Conservation (phyloP, 192 early-diverging fungal genomes). For the Coemansia sp. region DNA sequence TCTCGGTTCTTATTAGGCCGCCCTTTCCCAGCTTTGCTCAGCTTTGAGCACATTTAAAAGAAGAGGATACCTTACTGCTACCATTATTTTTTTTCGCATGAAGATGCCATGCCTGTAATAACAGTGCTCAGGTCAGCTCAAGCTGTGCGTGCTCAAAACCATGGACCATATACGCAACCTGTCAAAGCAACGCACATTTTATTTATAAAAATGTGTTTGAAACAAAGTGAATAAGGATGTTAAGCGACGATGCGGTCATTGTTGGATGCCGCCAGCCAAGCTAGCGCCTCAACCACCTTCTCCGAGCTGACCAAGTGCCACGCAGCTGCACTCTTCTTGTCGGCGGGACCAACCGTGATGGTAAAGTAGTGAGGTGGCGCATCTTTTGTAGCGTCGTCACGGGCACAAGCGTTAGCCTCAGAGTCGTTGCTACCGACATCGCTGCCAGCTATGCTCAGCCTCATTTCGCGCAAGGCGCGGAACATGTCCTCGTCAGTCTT, state of each 20-base stretch:
- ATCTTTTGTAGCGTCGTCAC: slow-evolving; percentile 4
- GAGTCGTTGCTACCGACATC: neutral
- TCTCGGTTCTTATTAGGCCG: no score
- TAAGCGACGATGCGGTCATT: neutral
- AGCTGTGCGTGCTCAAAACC: no score
- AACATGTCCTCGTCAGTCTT: slow-evolving; percentile 99
- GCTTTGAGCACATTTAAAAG: no score
- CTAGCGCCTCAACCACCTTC: slow-evolving; percentile 33
- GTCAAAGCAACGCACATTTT: no score
- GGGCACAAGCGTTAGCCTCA: neutral
- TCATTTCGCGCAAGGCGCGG: slow-evolving; percentile 59
- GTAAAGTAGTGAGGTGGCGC: slow-evolving; percentile 64
- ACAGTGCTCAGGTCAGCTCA: no score
- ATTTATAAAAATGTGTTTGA: no score
- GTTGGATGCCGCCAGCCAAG: slow-evolving; percentile 16
- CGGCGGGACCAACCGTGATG: slow-evolving; percentile 78
- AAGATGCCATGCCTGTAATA: no score
- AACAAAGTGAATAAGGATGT: neutral
- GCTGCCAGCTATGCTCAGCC: slow-evolving; percentile 16
- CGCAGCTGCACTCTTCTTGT: slow-evolving; percentile 85
- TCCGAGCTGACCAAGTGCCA: slow-evolving; percentile 75
- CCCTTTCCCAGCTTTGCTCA: no score
- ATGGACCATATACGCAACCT: no score
- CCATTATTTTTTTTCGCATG: no score
- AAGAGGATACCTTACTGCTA: no score